Evolutionary conservation across 345 rosid species (phyloP).

Genomic region (Anastatica hierochuntica): DNA sequence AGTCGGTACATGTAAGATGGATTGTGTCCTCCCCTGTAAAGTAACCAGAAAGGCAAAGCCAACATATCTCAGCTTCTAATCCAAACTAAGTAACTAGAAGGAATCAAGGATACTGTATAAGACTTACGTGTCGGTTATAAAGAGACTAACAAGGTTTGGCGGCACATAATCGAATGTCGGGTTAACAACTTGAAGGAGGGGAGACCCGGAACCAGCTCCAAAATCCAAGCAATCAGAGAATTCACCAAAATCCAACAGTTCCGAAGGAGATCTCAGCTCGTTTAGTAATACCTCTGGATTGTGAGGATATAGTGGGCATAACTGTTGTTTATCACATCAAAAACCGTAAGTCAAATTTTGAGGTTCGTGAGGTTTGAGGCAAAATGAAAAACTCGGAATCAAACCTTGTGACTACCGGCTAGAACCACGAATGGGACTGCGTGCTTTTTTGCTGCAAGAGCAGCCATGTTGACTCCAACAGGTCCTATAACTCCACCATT

Average conservation of each 20-base stretch:
- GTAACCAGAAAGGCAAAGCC: neutral
- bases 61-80: neutral
- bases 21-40: constrained; percentile 91
- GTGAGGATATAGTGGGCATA: constrained; percentile 96
- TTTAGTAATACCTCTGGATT: constrained; percentile 90
- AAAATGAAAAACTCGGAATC: neutral
- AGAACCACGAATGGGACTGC: constrained; percentile 98
- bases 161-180: constrained; percentile 96
- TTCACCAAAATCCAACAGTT: constrained; percentile 91
- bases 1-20: constrained; percentile 96
- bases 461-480: constrained; percentile 96
- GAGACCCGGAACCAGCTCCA: constrained; percentile 55
- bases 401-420: constrained; percentile 98
- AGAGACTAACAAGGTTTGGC: constrained; percentile 91
- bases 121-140: constrained; percentile 94
- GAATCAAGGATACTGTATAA: neutral
- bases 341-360: constrained; percentile 18
- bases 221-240: constrained; percentile 94
- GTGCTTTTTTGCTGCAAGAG: constrained; percentile 93
- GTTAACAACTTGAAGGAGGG: constrained; percentile 86
- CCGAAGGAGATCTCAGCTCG: constrained; percentile 95
- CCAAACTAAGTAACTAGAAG: neutral
- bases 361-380: neutral
- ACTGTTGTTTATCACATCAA: constrained; percentile 35
- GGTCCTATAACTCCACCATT: constrained; percentile 97